Percentiles rank a stretch among this genome's conserved stretches.
phyloP scores from a whole-genome alignment of 495 filamentous ascomycete species.

The Ascodesmis nigricans region DNA sequence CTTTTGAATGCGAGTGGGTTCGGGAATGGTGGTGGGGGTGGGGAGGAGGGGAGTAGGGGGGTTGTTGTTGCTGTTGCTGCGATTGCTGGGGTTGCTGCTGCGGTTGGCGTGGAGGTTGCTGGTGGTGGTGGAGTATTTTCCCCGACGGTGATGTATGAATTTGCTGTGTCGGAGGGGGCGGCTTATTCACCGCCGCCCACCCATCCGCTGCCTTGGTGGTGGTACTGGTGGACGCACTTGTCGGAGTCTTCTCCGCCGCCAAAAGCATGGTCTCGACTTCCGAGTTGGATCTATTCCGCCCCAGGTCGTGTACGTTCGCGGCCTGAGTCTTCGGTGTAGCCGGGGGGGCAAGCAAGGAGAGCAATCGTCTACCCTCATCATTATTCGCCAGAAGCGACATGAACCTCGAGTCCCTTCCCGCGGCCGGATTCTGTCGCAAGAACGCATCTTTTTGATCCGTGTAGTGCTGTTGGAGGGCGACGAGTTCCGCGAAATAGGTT shows the following conservation, averaged over 20 bases:
- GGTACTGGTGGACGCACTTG: conserved; percentile 10
- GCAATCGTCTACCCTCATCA: conserved; percentile 12
- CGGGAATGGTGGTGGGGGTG: conserved; percentile 12
- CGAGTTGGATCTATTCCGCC: conserved; percentile 12
- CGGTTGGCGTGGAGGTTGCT: background rate
- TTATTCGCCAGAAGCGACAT: conserved; percentile 22
- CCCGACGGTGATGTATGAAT: too few relatives aligned
- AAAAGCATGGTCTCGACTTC: conserved; percentile 23
- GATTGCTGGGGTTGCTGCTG: conserved; percentile 5
- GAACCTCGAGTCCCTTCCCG: conserved; percentile 23
- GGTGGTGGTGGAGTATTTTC: conserved; percentile 3
- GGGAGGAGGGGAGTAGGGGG: too few relatives aligned
- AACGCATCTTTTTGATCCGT: conserved; percentile 18
- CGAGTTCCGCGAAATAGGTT: conserved; percentile 46
- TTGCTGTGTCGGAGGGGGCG: conserved; percentile 8
- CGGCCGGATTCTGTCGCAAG: conserved; percentile 19
- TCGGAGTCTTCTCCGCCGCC: conserved; percentile 20
- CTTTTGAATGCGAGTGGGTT: conserved; percentile 27
- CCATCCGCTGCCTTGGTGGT: conserved; percentile 10
- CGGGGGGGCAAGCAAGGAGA: conserved; percentile 24
- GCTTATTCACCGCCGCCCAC: conserved; percentile 22
- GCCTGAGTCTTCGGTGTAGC: conserved; percentile 24
- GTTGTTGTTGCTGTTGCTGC: conserved; percentile 4
- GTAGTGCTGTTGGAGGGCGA: conserved; percentile 46
- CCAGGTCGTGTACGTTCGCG: conserved; percentile 30